phyloP scores from a whole-genome alignment of 1,284 basidiomycete species.

The Lignosus rhinocerotis region DNA sequence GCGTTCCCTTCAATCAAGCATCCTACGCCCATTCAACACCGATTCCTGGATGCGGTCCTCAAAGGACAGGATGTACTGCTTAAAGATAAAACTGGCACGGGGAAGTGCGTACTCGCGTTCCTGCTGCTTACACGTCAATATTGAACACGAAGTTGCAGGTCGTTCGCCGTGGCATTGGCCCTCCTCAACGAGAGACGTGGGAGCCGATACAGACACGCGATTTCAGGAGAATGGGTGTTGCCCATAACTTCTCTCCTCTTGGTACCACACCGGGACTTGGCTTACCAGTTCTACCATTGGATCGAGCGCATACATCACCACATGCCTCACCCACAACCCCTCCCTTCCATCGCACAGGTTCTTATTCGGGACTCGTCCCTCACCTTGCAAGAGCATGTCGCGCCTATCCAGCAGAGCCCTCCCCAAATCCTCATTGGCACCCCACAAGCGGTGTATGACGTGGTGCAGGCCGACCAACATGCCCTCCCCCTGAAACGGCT shows the following conservation, averaged over 20 bases:
- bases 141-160: slow-evolving; percentile 43
- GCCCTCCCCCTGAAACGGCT: slow-evolving; percentile 47
- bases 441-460: slow-evolving; percentile 64
- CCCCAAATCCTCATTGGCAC: slow-evolving; percentile 74
- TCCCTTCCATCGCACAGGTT: slow-evolving; percentile 54
- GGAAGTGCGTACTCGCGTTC: slow-evolving; percentile 56
- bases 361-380: slow-evolving; percentile 50
- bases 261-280: slow-evolving; percentile 76
- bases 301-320: slow-evolving; percentile 50
- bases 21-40: slow-evolving; percentile 60
- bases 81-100: slow-evolving; percentile 70
- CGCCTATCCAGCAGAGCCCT: slow-evolving; percentile 41
- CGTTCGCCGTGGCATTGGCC: slow-evolving; percentile 67
- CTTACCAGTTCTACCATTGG: slow-evolving; percentile 69
- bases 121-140: neutral
- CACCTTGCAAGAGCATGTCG: slow-evolving; percentile 36
- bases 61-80: slow-evolving; percentile 60
- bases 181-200: slow-evolving; percentile 57
- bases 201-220: slow-evolving; percentile 32
- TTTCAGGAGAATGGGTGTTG: neutral
- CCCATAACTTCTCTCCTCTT: slow-evolving; percentile 50
- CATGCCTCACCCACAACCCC: slow-evolving; percentile 29
- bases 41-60: slow-evolving; percentile 63
- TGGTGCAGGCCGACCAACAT: slow-evolving; percentile 43
- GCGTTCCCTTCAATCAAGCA: slow-evolving; percentile 62